Percentiles rank a stretch among this genome's conserved stretches.
Evolutionary conservation across 2,329 filamentous ascomycete species (phyloP).

Genomic region (Albophoma yamanashiensis): DNA sequence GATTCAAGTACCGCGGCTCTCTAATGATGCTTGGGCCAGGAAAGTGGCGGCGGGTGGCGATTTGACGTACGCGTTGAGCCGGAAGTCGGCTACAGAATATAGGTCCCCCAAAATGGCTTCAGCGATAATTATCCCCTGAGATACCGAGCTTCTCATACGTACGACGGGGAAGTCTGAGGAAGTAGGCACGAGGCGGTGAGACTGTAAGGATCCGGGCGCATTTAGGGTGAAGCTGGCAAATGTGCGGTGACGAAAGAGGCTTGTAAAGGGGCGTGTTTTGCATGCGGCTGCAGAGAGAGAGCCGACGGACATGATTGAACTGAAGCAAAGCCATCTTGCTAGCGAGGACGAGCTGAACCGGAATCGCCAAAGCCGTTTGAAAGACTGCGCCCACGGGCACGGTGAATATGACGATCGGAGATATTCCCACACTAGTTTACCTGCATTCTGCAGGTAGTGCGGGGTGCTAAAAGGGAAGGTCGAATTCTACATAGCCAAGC

Average conservation of each 20-base stretch:
- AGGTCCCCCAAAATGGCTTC: too few species aligned
- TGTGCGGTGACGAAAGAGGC: neutral
- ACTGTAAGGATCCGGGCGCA: too few species aligned
- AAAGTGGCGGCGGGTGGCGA: neutral
- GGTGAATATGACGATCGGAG: neutral
- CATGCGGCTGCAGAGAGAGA: neutral
- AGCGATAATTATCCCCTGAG: too few species aligned
- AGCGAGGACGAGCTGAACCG: neutral
- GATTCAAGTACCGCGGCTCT: neutral
- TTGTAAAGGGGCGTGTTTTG: neutral
- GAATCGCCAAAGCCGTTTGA: neutral
- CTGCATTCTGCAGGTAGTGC: too few species aligned
- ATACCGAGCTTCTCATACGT: too few species aligned
- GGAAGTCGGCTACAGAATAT: too few species aligned
- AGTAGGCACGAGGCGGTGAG: neutral
- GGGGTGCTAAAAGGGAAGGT: neutral
- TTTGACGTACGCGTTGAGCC: neutral
- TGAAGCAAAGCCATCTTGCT: neutral
- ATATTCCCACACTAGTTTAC: neutral
- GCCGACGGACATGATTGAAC: neutral
- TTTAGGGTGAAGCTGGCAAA: neutral
- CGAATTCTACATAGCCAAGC: neutral
- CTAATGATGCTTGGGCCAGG: neutral
- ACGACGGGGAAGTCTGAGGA: too few species aligned
- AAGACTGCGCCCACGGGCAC: neutral